Conservation (phyloP, 2,329 filamentous ascomycete species). For the Penicillium sp. region DNA sequence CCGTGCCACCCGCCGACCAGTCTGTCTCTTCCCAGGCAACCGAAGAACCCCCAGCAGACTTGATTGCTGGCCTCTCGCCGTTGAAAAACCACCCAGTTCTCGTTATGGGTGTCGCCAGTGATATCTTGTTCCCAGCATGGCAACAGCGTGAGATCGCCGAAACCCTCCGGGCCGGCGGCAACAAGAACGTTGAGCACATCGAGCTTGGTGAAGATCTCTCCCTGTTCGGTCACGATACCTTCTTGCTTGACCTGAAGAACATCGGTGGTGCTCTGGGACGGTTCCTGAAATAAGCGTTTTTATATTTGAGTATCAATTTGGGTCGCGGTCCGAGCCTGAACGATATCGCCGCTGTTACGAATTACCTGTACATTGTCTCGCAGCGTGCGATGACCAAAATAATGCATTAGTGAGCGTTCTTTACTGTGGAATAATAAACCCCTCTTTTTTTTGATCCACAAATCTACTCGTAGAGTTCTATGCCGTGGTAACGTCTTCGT, state of each 20-base stretch:
- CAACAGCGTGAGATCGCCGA: constrained; percentile 94
- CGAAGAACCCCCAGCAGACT: constrained; percentile 68
- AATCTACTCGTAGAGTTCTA: not conserved
- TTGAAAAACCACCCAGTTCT: constrained; percentile 77
- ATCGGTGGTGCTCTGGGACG: constrained; percentile 79
- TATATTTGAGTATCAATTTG: not conserved
- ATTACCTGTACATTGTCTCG: constrained; percentile 4
- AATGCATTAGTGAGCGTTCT: constrained; percentile 17
- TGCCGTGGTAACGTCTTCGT: not conserved
- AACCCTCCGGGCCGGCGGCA: constrained; percentile 74
- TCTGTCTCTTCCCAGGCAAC: constrained; percentile 18
- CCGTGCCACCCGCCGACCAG: constrained; percentile 34
- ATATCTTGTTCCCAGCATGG: constrained; percentile 97
- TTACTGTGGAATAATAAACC: constrained; percentile 7
- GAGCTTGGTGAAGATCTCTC: constrained; percentile 94
- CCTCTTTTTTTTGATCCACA: not conserved
- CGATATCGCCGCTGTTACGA: not conserved
- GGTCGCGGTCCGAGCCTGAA: not conserved
- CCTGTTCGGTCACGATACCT: constrained; percentile 95
- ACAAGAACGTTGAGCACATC: constrained; percentile 77
- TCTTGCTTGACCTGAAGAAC: constrained; percentile 86
- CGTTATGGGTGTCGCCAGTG: constrained; percentile 90
- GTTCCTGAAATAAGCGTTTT: constrained; percentile 57
- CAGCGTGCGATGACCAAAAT: constrained; percentile 9
- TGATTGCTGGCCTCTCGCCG: constrained; percentile 71